These are phyloP conservation scores for Neonothopanus nambi DNA, from an alignment of 1,284 basidiomycete genomes.

Conservation along the genomic window DNA sequence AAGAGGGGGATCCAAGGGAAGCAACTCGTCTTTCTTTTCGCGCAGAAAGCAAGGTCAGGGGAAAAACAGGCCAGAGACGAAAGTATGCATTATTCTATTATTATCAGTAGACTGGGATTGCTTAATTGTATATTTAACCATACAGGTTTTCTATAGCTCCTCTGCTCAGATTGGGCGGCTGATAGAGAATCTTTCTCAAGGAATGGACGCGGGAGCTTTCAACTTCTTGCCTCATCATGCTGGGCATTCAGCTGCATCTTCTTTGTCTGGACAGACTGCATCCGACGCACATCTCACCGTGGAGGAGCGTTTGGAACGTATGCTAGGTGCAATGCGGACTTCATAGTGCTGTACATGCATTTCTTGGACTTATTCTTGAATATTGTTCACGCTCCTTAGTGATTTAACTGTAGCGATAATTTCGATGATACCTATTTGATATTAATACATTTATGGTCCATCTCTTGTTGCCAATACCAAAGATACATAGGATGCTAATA, in stretches of 20 bases:
- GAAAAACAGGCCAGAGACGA: slow-evolving; percentile 73
- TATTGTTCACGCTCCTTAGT: slow-evolving; percentile 22
- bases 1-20: slow-evolving; percentile 65
- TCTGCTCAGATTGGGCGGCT: slow-evolving; percentile 76
- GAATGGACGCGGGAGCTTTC: slow-evolving; percentile 78
- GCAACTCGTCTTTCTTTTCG: slow-evolving; percentile 57
- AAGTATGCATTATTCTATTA: slow-evolving; percentile 46
- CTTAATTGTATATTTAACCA: slow-evolving; percentile 8
- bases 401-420: background rate
- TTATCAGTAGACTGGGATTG: background rate
- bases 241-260: slow-evolving; percentile 58
- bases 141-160: slow-evolving; percentile 77
- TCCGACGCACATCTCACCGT: slow-evolving; percentile 66
- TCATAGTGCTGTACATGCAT: slow-evolving; percentile 22
- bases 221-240: slow-evolving; percentile 53
- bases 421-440: background rate
- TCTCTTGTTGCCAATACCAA: too few species aligned
- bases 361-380: slow-evolving; percentile 13
- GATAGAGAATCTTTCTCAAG: slow-evolving; percentile 77
- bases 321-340: slow-evolving; percentile 60
- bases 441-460: background rate
- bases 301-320: slow-evolving; percentile 73
- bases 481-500: too few species aligned
- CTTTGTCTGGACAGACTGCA: slow-evolving; percentile 63
- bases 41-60: slow-evolving; percentile 54